Percentiles rank a stretch among this genome's conserved stretches.
Conservation (phyloP, 805 yeast species). For the Jamesozyma lodderae region DNA sequence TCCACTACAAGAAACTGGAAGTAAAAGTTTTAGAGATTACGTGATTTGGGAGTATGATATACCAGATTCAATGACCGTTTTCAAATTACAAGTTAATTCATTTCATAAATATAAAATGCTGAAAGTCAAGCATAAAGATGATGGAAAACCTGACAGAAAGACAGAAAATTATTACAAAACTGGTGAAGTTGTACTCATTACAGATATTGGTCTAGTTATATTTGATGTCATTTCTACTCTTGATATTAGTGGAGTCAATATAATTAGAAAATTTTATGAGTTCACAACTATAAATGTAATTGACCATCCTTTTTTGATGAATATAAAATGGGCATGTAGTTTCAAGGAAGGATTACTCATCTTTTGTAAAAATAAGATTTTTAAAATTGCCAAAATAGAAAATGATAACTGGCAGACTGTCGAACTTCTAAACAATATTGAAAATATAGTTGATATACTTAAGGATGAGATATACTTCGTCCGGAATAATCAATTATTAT, state of each 20-base stretch:
- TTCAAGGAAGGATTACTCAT: constrained; percentile 21
- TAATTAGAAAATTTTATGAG: constrained; percentile 19
- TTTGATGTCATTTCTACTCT: constrained; percentile 25
- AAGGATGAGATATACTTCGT: constrained; percentile 19
- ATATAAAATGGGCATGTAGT: constrained; percentile 22
- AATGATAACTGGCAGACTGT: constrained; percentile 14
- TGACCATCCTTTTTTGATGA: not conserved
- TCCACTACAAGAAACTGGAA: constrained; percentile 13
- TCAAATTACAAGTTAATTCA: constrained; percentile 19
- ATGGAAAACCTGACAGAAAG: constrained; percentile 5
- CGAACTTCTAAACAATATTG: constrained; percentile 17
- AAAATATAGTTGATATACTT: constrained; percentile 22
- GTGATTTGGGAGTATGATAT: constrained; percentile 23
- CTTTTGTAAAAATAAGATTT: constrained; percentile 9
- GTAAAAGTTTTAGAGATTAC: constrained; percentile 11
- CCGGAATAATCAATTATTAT: constrained; percentile 10
- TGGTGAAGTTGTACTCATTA: constrained; percentile 23
- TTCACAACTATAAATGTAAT: constrained; percentile 13
- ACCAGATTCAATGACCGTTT: constrained; percentile 9
- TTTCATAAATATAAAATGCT: constrained; percentile 15
- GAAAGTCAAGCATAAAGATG: constrained; percentile 15
- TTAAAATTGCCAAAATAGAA: constrained; percentile 12
- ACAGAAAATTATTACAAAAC: constrained; percentile 20
- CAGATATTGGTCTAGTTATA: constrained; percentile 11
- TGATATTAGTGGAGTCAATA: constrained; percentile 17